These are phyloP conservation scores for Candida andamanensis DNA, from an alignment of 805 yeast genomes.

Conservation along the genomic window DNA sequence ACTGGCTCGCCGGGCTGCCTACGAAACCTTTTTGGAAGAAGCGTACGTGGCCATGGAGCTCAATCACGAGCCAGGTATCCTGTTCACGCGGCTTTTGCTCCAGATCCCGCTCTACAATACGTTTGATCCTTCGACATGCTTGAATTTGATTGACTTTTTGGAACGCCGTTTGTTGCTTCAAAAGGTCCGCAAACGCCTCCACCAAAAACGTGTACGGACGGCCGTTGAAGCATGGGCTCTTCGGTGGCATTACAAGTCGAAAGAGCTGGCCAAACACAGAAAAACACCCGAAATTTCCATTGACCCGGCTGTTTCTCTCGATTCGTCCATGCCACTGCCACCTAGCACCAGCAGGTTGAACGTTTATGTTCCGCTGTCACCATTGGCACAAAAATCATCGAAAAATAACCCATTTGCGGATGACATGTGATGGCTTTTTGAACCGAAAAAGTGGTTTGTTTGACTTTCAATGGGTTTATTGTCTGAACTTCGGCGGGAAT, in stretches of 20 bases:
- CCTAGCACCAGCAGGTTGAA: too few species aligned
- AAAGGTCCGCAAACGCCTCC: conserved; percentile 46
- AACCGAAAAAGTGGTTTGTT: too few species aligned
- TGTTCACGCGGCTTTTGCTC: conserved; percentile 57
- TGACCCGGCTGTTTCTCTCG: too few species aligned
- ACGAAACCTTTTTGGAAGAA: conserved; percentile 69
- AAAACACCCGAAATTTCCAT: too few species aligned
- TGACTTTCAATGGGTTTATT: too few species aligned
- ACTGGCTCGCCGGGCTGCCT: conserved; percentile 47
- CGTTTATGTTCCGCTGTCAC: too few species aligned
- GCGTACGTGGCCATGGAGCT: conserved; percentile 54
- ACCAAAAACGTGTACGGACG: conserved; percentile 40
- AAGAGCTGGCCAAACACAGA: too few species aligned
- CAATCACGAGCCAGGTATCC: conserved; percentile 54
- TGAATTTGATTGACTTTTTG: conserved; percentile 66
- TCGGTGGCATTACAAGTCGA: conserved; percentile 41
- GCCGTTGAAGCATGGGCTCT: conserved; percentile 44
- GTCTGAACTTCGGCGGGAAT: too few species aligned
- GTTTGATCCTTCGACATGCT: conserved; percentile 72
- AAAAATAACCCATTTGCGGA: too few species aligned
- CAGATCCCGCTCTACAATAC: conserved; percentile 72
- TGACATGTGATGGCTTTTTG: too few species aligned
- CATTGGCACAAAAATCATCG: too few species aligned
- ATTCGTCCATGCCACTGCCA: too few species aligned
- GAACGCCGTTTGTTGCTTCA: conserved; percentile 55